Evolutionary conservation across 352 stramenopile species (phyloP), one percentile per base, ranked within the genome.

Genomic region (Phytophthora kernoviae): DNA sequence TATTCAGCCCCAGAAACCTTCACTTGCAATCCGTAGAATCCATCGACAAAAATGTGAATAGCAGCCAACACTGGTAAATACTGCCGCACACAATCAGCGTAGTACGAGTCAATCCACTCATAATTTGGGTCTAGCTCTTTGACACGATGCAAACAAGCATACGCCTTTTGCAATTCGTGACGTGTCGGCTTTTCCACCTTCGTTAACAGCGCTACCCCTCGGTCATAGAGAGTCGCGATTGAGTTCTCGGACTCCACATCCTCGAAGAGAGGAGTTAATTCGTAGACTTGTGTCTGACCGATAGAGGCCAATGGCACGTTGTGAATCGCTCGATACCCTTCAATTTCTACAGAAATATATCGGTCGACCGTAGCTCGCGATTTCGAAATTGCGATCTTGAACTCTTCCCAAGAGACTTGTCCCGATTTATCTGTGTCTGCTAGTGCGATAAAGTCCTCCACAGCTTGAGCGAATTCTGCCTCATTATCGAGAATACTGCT

Each of bases 81-180:
- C 51, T 76, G 66, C 1, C 80, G 79, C 54, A 80, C 63, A 45
- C 84, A 91, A 42, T 90, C 74, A 0, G 54, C 54, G 41, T 93
- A 88, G 43, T 94, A 96, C 40, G 81, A 92, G 50, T 92, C 79
- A 34, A 94, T 88, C 87, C 87, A 95, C 52, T 94, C 87, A 47
- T 93, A 93, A 24, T 77, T 77, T 18, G 81, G 77, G 46, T 94
- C 76, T 20, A 91, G 57, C 11, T 87, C 70, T 32, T 75, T 84
- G 36, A 94, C 83, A 15, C 82, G 79, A 40, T 73, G 75, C 47
- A 96, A 64, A 48, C 86, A 92, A 41, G 84, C 81, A 43, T 81
- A 93, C n/a, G 86, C 82, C 34, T 72, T 85, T 26, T 91, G 76
- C 6, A 96, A 53, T 33, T 94, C 84, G 22, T 68, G 53, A 1